Base-by-base conservation (phyloP, 2,329 filamentous ascomycete genomes). In the Fusarium nodosum region DNA sequence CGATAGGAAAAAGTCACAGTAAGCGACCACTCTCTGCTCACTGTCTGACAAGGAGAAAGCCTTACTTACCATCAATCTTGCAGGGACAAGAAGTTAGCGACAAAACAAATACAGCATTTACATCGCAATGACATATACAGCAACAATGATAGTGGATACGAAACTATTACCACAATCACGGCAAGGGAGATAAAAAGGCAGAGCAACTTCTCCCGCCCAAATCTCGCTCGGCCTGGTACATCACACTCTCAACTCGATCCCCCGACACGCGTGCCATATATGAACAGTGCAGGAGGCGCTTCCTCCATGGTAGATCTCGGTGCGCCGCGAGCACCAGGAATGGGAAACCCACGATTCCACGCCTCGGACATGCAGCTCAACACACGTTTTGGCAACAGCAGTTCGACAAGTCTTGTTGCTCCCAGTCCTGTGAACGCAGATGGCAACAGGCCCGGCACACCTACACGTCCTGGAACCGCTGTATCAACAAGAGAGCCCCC, bases 1-100 rank as follows among this genome's bases (percentile, higher is more conserved):
- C 70, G 84, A 86, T 66, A 87, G 84, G 79, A 88, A 88, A 77
- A 87, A 86, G 82, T 84, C 79, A n/a, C 76, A 82, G 85, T 82
- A 76, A 73, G 77, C 59, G 18, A 36, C 28, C 57, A 72, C 39
- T 56, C n/a, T 45, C 20, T 11, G 10, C 11, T 36, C 7, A 12
- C 26, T 22, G 22, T 12, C 34, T 41, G 20, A 9, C 36, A 39
- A 12, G 33, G 33, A 36, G 34, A n/a, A 36, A 18, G 16, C 10
- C 20, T 48, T 34, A 18, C 70, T 73, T 18, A 73, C 57, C 33
- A 16, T 20, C 31, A 31, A 46, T 8, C 18, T 9, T 46, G 38
- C 22, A 75, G 73, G 44, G 72, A 74, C 67, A 75, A 74, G 42
- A 74, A 72, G 44, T 34, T 57, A 28, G 18, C 61, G 15, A 31